phyloP scores from a whole-genome alignment of 1,284 basidiomycete genomes.

The Porogramme epimiltina region DNA sequence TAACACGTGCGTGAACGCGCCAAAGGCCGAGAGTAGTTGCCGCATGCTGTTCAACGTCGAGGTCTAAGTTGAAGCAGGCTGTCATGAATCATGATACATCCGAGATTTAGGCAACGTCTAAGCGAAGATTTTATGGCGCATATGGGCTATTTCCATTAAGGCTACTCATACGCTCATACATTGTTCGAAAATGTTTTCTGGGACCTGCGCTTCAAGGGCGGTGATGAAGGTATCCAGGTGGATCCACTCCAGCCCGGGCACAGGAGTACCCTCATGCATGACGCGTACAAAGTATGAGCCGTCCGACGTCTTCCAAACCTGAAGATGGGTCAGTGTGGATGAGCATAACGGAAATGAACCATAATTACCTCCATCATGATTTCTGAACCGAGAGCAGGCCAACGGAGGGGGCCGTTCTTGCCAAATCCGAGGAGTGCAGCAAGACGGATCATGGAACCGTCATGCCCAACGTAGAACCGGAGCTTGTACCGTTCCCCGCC shows the following conservation, averaged over 20 bases:
- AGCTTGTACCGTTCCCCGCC: conserved; percentile 40
- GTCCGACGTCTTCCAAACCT: conserved; percentile 44
- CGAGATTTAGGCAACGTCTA: no score
- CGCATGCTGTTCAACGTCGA: no score
- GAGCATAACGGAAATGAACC: no score
- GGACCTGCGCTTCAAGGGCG: conserved; percentile 39
- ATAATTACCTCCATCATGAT: conserved; percentile 49
- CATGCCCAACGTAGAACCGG: conserved; percentile 51
- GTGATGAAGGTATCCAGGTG: conserved; percentile 39
- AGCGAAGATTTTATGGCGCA: no score
- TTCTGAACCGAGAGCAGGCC: conserved; percentile 55
- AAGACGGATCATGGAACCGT: conserved; percentile 53
- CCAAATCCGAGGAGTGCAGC: conserved; percentile 49
- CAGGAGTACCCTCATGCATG: conserved; percentile 47
- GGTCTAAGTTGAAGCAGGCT: no score
- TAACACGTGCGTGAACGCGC: no score
- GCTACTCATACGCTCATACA: conserved; percentile 25
- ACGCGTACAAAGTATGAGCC: conserved; percentile 43
- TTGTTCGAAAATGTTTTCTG: conserved; percentile 35
- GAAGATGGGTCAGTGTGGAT: not conserved
- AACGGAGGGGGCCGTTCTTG: conserved; percentile 37
- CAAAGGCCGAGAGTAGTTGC: no score
- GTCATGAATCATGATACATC: no score
- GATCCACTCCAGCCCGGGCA: conserved; percentile 41
- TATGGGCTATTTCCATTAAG: no score